These are phyloP conservation scores for Xylaria digitata DNA, from an alignment of 2,329 filamentous ascomycete species.

Conservation along the genomic window DNA sequence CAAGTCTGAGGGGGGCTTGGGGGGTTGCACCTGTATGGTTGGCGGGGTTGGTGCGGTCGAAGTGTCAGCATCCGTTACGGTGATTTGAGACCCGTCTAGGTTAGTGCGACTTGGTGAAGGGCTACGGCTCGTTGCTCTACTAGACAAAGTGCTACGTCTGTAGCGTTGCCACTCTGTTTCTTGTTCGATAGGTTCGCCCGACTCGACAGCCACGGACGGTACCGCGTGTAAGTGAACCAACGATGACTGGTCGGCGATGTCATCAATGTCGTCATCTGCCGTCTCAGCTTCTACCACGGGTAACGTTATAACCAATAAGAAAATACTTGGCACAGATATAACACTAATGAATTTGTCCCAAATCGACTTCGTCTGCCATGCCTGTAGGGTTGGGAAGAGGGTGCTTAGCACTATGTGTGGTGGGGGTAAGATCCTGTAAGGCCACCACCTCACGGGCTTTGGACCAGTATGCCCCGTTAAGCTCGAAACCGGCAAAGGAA, in stretches of 20 bases:
- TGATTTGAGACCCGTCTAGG: conserved; percentile 40
- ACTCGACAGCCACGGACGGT: conserved; percentile 53
- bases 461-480: conserved; percentile 55
- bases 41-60: conserved; percentile 25
- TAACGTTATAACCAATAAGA: conserved; percentile 87
- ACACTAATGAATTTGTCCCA: conserved; percentile 86
- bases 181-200: conserved; percentile 49
- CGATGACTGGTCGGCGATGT: conserved; percentile 49
- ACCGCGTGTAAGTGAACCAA: conserved; percentile 48
- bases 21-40: conserved; percentile 37
- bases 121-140: conserved; percentile 45
- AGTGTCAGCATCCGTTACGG: conserved; percentile 26
- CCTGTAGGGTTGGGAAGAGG: conserved; percentile 86
- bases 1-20: conserved; percentile 43
- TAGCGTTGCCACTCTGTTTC: conserved; percentile 72
- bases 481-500: conserved; percentile 57
- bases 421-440: conserved; percentile 76
- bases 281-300: conserved; percentile 85
- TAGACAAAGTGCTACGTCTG: conserved; percentile 59
- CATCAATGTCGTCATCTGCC: conserved; percentile 60
- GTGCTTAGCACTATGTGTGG: conserved; percentile 77
- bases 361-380: conserved; percentile 83
- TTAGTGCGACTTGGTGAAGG: conserved; percentile 50
- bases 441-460: conserved; percentile 80
- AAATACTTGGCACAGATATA: conserved; percentile 88